Base-by-base conservation (phyloP, 257 asterid genomes). In the Craterostigma plantagineum region DNA sequence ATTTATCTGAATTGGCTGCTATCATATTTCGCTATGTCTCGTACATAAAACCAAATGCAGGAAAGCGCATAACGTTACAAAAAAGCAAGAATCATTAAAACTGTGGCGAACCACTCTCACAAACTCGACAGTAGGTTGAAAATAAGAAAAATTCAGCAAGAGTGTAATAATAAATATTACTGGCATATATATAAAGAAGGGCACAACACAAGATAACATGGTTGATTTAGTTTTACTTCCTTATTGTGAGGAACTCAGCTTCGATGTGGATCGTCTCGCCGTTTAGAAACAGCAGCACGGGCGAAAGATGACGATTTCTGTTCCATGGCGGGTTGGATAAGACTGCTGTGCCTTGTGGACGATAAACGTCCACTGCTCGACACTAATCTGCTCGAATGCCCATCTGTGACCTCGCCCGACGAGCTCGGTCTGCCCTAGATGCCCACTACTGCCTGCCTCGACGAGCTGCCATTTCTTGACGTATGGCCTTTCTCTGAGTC, bases 241-340 rank as follows among this genome's bases (percentile, higher is more conserved):
- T 58, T 55, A 55, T 44, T 0, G 64, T 45, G 37, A 84, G 92
- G 65, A 81, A 79, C 62, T 87, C 98, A 8, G 86, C 98, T 87
- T 40, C 93, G 79, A 42, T 82, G 75, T 57, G 86, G 80, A 56
- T 82, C 91, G 34, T 72, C 92, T 1, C 15, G 45, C 49, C 80
- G 90, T 61, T 64, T 74, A 18, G 68, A 12, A 30, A 54, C 46
- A 9, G 73, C 60, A 38, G 64, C 45, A 34, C 92, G 92, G 1
- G 87, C 50, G 18, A 75, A 69, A 4, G 85, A 47, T 8, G 95
- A 66, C 33, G 75, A 68, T 43, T 64, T 81, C 17, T 75, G 51
- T 12, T 76, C 91, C 14, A 45, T 10, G 8, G 72, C 71, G 12
- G 87, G 61, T 35, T 64, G 87, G 23, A 65, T 37, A 61, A 23